Conservation (phyloP, 441 rosid species). For the Euphorbia corollata region DNA sequence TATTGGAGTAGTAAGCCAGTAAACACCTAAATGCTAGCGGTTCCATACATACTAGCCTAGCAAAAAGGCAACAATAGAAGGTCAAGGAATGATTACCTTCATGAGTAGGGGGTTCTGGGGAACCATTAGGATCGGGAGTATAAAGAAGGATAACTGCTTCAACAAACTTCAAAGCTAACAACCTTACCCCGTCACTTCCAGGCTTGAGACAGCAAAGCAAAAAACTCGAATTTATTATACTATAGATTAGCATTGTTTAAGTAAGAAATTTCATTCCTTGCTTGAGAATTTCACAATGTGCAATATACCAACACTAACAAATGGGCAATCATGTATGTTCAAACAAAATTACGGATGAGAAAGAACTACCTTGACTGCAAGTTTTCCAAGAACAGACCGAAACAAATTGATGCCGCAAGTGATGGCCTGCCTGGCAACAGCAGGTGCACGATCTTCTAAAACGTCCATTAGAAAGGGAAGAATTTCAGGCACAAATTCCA, state of each 20-base stretch:
- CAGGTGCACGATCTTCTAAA: conserved; percentile 71
- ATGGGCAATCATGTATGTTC: neutral
- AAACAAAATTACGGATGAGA: neutral
- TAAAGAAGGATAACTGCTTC: conserved; percentile 85
- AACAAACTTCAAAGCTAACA: conserved; percentile 79
- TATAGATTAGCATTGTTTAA: neutral
- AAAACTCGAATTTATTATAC: conserved; percentile 1
- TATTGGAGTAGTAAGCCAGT: conserved; percentile 19
- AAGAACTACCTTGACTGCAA: conserved; percentile 59
- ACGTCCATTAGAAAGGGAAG: conserved; percentile 60
- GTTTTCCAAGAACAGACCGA: conserved; percentile 48
- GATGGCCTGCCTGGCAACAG: conserved; percentile 85
- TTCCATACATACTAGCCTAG: conserved; percentile 1
- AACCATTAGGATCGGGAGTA: conserved; percentile 76
- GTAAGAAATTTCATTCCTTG: neutral
- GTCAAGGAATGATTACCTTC: conserved; percentile 46
- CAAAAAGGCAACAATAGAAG: conserved; percentile 7
- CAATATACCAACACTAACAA: neutral
- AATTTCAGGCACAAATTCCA: conserved; percentile 69
- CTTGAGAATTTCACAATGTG: neutral
- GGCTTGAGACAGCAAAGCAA: conserved; percentile 35
- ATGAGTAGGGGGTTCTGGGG: conserved; percentile 52
- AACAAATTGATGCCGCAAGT: conserved; percentile 60
- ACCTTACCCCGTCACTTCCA: conserved; percentile 73
- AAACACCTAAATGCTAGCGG: neutral